phyloP scores from a whole-genome alignment of 176 grass and related monocot species.

The Pontederia crassipes region DNA sequence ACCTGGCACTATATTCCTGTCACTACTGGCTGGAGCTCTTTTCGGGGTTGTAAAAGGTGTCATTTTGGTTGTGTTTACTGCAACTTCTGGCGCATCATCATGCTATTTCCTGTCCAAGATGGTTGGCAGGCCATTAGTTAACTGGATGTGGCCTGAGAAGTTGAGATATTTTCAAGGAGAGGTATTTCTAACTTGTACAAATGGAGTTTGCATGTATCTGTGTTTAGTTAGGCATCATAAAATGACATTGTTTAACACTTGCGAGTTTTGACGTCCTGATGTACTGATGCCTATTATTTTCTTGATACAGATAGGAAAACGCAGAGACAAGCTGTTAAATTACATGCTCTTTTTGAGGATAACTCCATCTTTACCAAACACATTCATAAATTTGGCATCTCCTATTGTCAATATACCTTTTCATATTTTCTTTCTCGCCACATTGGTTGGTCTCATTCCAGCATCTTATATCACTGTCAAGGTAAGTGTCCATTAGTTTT shows the following conservation, averaged over 20 bases:
- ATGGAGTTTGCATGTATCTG: not conserved
- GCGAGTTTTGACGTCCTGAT: slow-evolving; percentile 18
- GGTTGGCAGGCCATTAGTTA: slow-evolving; percentile 78
- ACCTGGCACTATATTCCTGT: slow-evolving; percentile 98
- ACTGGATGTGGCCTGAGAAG: slow-evolving; percentile 90
- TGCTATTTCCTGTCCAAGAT: slow-evolving; percentile 95
- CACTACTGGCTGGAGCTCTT: slow-evolving; percentile 91
- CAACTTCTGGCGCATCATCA: slow-evolving; percentile 81
- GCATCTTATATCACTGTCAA: slow-evolving; percentile 97
- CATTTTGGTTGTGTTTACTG: slow-evolving; percentile 79
- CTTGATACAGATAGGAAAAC: slow-evolving; percentile 64
- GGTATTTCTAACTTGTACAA: slow-evolving; percentile 26
- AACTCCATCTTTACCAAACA: slow-evolving; percentile 94
- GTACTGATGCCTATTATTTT: slow-evolving; percentile 18
- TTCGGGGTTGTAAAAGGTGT: slow-evolving; percentile 87
- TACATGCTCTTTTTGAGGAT: slow-evolving; percentile 99
- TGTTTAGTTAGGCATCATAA: not conserved
- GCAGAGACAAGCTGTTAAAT: slow-evolving; percentile 84
- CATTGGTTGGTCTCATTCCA: slow-evolving; percentile 76
- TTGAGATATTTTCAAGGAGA: slow-evolving; percentile 88
- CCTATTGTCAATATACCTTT: slow-evolving; percentile 98
- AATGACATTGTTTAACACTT: not conserved
- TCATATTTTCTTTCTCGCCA: slow-evolving; percentile 93
- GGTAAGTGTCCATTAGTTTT: slow-evolving; percentile 36
- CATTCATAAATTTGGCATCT: slow-evolving; percentile 98